phyloP scores from a whole-genome alignment of 2,329 filamentous ascomycete genomes.

The Sclerotinia borealis region DNA sequence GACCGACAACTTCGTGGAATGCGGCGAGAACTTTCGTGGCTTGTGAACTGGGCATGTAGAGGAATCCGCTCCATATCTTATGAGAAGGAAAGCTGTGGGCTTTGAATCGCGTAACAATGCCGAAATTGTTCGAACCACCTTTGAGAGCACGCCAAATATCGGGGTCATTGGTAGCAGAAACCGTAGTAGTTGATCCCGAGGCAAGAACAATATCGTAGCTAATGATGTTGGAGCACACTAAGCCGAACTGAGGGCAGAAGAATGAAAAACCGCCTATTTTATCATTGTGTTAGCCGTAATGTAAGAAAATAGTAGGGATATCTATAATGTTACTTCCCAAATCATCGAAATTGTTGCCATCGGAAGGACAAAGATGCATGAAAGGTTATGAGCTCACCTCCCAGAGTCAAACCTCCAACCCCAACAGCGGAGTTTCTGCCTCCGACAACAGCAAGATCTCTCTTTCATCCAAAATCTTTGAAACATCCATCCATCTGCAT shows the following conservation, averaged over 20 bases:
- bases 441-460: slow-evolving; percentile 34
- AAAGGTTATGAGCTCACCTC: slow-evolving; percentile 16
- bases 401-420: slow-evolving; percentile 21
- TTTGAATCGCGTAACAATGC: slow-evolving; percentile 16
- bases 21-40: slow-evolving; percentile 23
- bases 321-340: slow-evolving; percentile 30
- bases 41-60: slow-evolving; percentile 28
- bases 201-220: slow-evolving; percentile 19
- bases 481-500: slow-evolving; percentile 33
- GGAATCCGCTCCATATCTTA: slow-evolving; percentile 34
- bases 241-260: slow-evolving; percentile 19
- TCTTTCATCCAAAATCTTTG: slow-evolving; percentile 22
- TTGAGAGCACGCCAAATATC: slow-evolving; percentile 19
- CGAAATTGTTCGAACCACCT: slow-evolving; percentile 21
- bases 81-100: slow-evolving; percentile 7
- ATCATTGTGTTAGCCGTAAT: background rate
- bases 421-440: slow-evolving; percentile 32
- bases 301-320: background rate
- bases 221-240: slow-evolving; percentile 18
- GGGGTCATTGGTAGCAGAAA: slow-evolving; percentile 11
- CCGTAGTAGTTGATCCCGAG: slow-evolving; percentile 14
- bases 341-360: background rate
- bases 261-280: slow-evolving; percentile 19
- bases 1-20: slow-evolving; percentile 24
- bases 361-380: background rate